These are phyloP conservation scores for Verticillium alfalfae DNA, from an alignment of 2,329 filamentous ascomycete genomes.

Conservation along the genomic window DNA sequence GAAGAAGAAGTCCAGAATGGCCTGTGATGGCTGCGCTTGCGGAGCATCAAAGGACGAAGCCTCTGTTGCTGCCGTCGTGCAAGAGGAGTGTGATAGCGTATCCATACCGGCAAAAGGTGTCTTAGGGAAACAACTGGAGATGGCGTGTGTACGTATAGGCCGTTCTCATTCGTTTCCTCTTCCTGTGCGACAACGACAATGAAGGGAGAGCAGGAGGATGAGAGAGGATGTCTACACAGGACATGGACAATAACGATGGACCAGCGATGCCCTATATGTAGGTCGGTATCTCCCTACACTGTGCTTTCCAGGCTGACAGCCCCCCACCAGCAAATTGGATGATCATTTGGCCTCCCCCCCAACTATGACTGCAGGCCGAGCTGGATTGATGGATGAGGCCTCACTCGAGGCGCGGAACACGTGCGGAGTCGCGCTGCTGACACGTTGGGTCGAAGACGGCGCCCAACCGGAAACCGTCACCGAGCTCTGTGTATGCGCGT, in stretches of 20 bases:
- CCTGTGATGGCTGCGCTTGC: conserved; percentile 8
- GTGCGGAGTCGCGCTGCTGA: neutral
- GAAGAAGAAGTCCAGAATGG: conserved; percentile 57
- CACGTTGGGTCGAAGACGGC: too few relatives aligned
- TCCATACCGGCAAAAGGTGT: neutral
- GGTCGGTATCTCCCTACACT: too few relatives aligned
- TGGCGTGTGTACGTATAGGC: neutral
- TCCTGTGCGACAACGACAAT: too few relatives aligned
- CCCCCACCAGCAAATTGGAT: neutral
- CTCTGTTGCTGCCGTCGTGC: neutral
- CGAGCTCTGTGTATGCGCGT: too few relatives aligned
- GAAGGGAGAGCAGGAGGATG: too few relatives aligned
- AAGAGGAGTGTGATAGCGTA: neutral
- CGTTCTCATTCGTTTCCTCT: too few relatives aligned
- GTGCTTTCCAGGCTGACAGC: neutral
- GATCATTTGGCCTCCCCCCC: neutral
- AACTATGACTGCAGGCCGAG: neutral
- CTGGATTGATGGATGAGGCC: neutral
- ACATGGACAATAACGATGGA: too few relatives aligned
- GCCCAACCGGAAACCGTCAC: too few relatives aligned
- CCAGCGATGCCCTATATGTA: too few relatives aligned
- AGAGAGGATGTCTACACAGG: too few relatives aligned
- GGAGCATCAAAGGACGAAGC: neutral
- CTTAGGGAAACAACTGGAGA: neutral
- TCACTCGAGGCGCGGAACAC: neutral